A percentile compares a stretch with the other conserved stretches of the same genome.
phyloP scores from a whole-genome alignment of 2,329 filamentous ascomycete genomes.

The Arthrobotrys entomopaga region DNA sequence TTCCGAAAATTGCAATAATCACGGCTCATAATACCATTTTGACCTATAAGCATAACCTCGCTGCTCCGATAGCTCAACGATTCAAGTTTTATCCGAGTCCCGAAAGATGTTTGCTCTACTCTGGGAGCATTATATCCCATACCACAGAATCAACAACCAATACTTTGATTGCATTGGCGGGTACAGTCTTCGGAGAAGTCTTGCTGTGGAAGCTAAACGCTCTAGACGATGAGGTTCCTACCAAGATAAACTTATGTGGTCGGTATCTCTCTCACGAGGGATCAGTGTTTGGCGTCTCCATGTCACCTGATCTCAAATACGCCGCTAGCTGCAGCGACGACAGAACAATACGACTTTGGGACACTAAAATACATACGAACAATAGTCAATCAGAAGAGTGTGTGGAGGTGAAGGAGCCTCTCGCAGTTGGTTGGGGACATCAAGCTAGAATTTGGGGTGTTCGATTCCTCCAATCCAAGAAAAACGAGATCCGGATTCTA shows the following conservation, averaged over 20 bases:
- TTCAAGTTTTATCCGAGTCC: constrained; percentile 59
- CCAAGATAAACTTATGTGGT: constrained; percentile 57
- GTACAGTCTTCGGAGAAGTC: constrained; percentile 94
- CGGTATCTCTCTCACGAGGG: constrained; percentile 81
- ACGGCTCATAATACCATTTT: constrained; percentile 90
- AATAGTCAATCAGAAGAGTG: constrained; percentile 59
- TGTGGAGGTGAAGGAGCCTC: constrained; percentile 24
- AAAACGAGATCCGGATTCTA: constrained; percentile 39
- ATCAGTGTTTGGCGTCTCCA: constrained; percentile 88
- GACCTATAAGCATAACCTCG: constrained; percentile 61
- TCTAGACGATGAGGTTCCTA: neutral
- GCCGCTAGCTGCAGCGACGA: constrained; percentile 95
- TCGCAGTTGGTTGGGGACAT: constrained; percentile 84
- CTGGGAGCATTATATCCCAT: constrained; percentile 72
- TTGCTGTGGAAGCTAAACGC: constrained; percentile 74
- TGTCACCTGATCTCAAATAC: constrained; percentile 75
- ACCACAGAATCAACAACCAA: neutral
- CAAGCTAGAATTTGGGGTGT: constrained; percentile 89
- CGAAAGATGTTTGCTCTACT: constrained; percentile 84
- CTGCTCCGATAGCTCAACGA: constrained; percentile 58
- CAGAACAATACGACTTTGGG: constrained; percentile 87
- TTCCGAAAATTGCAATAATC: constrained; percentile 69
- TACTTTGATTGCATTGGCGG: constrained; percentile 67
- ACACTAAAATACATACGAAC: constrained; percentile 63
- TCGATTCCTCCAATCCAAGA: constrained; percentile 68